Evolutionary conservation across 192 early-diverging fungal genomes (phyloP).

Genomic region (Umbelopsis sp.): DNA sequence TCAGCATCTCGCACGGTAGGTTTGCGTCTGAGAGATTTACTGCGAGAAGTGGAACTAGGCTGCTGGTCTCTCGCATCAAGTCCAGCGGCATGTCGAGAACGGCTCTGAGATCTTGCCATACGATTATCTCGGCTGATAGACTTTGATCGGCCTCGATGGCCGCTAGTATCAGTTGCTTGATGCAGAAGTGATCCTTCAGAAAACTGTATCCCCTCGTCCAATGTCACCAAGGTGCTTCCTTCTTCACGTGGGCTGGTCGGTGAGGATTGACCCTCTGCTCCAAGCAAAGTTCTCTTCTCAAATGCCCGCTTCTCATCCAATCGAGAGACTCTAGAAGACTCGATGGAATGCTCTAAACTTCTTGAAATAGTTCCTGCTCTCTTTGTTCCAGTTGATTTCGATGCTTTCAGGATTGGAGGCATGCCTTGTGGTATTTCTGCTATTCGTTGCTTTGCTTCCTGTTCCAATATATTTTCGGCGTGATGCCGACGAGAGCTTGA

Average conservation of each 20-base stretch:
- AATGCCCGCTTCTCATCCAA: background rate
- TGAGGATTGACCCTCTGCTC: background rate
- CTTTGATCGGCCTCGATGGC: background rate
- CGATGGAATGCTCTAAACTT: background rate
- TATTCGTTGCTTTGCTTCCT: background rate
- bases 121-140: background rate
- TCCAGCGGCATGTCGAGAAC: background rate
- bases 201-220: background rate
- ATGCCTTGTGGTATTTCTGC: background rate
- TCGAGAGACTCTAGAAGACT: background rate
- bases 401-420: background rate
- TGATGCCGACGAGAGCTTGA: background rate
- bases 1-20: background rate
- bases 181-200: background rate
- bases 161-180: background rate
- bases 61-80: background rate
- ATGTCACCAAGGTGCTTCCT: background rate
- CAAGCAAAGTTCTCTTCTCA: background rate
- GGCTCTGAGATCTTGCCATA: background rate
- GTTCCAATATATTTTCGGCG: background rate
- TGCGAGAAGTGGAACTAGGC: background rate
- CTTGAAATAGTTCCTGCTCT: background rate
- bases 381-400: background rate
- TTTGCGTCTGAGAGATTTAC: background rate
- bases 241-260: background rate